phyloP scores from a whole-genome alignment of 805 yeast genomes.

The Groenewaldozyma salmanticensis region DNA sequence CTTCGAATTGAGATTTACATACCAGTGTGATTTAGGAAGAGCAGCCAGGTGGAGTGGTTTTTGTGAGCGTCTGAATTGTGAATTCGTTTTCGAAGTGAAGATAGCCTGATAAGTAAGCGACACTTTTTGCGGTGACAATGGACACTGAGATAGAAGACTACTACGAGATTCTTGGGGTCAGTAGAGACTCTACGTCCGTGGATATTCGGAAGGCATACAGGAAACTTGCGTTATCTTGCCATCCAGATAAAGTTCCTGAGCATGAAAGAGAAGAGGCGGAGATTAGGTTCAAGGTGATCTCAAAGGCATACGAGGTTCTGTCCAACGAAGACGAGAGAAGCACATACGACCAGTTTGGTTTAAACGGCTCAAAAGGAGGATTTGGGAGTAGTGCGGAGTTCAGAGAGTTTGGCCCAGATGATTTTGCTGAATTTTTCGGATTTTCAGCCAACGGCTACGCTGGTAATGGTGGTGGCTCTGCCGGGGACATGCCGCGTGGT shows the following conservation, averaged over 20 bases:
- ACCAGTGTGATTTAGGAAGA: too few relatives aligned
- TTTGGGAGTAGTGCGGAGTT: constrained; percentile 24
- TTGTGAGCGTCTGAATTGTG: too few relatives aligned
- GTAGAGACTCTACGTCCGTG: constrained; percentile 47
- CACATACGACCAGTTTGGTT: constrained; percentile 29
- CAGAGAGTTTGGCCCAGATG: constrained; percentile 50
- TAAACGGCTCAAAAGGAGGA: constrained; percentile 24
- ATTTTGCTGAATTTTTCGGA: constrained; percentile 61
- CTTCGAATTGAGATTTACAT: too few relatives aligned
- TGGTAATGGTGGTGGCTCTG: constrained; percentile 5
- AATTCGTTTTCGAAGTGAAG: too few relatives aligned
- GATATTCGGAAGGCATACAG: constrained; percentile 84
- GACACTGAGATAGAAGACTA: constrained; percentile 19
- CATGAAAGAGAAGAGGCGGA: constrained; percentile 64
- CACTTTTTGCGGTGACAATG: too few relatives aligned
- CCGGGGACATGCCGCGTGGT: constrained; percentile 5
- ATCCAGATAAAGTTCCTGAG: constrained; percentile 80
- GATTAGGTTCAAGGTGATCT: constrained; percentile 68
- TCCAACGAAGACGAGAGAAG: constrained; percentile 43
- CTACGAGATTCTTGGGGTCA: constrained; percentile 66
- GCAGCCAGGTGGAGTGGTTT: too few relatives aligned
- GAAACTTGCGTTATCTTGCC: constrained; percentile 69
- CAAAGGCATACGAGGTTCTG: constrained; percentile 77
- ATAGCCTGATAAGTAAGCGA: too few relatives aligned
- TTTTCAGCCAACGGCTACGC: not conserved